Percentiles rank a stretch among this genome's conserved stretches.
These are phyloP conservation scores for Phytophthora macrochlamydospora DNA, from an alignment of 352 stramenopile genomes.

Conservation along the genomic window DNA sequence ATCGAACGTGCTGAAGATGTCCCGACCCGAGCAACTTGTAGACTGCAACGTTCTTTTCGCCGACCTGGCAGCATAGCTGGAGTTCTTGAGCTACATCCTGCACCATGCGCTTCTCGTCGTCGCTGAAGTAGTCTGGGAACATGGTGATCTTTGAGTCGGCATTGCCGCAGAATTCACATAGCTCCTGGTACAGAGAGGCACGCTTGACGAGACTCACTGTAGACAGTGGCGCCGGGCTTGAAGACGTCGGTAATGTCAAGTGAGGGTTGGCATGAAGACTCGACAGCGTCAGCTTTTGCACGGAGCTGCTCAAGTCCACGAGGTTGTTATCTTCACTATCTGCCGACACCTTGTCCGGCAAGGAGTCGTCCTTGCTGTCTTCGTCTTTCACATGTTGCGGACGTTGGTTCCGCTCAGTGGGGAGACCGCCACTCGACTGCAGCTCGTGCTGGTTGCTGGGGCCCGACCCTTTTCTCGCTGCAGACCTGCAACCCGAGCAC, in stretches of 20 bases:
- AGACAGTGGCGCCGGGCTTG: conserved; percentile 11
- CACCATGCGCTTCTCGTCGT: conserved; percentile 59
- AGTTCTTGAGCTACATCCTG: conserved; percentile 57
- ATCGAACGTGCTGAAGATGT: conserved; percentile 21
- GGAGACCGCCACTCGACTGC: background rate
- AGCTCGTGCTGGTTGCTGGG: conserved; percentile 32
- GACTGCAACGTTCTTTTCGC: conserved; percentile 61
- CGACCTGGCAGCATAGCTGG: conserved; percentile 64
- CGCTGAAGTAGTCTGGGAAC: conserved; percentile 72
- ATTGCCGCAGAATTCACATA: conserved; percentile 58
- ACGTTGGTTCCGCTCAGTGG: conserved; percentile 4
- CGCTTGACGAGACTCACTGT: conserved; percentile 34
- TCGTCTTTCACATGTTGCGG: conserved; percentile 17
- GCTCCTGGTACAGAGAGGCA: conserved; percentile 59
- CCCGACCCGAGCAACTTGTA: conserved; percentile 48
- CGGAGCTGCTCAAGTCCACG: conserved; percentile 34
- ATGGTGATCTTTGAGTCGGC: conserved; percentile 56
- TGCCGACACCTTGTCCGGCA: conserved; percentile 10
- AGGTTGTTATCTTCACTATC: conserved; percentile 27
- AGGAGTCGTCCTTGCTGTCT: background rate
- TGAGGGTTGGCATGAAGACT: conserved; percentile 14
- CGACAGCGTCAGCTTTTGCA: conserved; percentile 34
- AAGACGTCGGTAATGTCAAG: conserved; percentile 9
- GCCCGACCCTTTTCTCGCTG: conserved; percentile 5
- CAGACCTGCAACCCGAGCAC: conserved; percentile 21